Evolutionary conservation across 768 basidiomycete genomes (phyloP), one percentile per base, ranked within the genome.

Genomic region (Asterophora parasitica): DNA sequence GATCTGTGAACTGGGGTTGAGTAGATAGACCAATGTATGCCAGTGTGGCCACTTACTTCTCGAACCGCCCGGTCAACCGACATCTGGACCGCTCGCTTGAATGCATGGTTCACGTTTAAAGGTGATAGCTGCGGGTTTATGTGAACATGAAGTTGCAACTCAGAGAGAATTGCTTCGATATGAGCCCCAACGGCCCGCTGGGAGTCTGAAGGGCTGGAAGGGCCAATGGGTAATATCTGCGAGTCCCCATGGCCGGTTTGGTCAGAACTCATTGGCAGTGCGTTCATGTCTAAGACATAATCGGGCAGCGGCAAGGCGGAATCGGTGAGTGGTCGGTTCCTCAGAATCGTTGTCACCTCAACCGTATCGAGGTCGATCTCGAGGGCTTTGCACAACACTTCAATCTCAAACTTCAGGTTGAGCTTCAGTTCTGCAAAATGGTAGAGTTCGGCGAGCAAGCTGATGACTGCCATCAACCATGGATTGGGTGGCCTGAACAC

Each of bases 371-470:
- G 77, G 58, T 92, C 85, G 55, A 99, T 81, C 23, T 91, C 84
- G 27, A 99, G 80, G 27, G 81, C 81, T 65, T 92, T 94, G 77
- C 95, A 98, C 15, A 98, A 72, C 32, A 97, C 85, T 67, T 99
- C 96, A 46, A 99, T 98, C 68, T 98, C 96, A 61, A 99, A 99
- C 67, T 97, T 98, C 63, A 93, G 78, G 62, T 97, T 96, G 46
- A 98, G 74, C 68, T 95, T 95, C 52, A 98, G 76, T 57, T 98
- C 94, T 4, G 92, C 95, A 58, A 86, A 94, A 63, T 94, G 90
- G 65, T 99, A 98, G n/a, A 99, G 78, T 64, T 99, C 96, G 36
- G 83, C 89, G 37, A 98, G 79, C 35, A 98, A 75, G 55, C 87
- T 82, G 58, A 98, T 75, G 53, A 99, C 89, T 0, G 89, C 94